A percentile compares a stretch with the other conserved stretches of the same genome.
phyloP scores from a whole-genome alignment of 2,329 filamentous ascomycete species.

The Colletotrichum karsti region DNA sequence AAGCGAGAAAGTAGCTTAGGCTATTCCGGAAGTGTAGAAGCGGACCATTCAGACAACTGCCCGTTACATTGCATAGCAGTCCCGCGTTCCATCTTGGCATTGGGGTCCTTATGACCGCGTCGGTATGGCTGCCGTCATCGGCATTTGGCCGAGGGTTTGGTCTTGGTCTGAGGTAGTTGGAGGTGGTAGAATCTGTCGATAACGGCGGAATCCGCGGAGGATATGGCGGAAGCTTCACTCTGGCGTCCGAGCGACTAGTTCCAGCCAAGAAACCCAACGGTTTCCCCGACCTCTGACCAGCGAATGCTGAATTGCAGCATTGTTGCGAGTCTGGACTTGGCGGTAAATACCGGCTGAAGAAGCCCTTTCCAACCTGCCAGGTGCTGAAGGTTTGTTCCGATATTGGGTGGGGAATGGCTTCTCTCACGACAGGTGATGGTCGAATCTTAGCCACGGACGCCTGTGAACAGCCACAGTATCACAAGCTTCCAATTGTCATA shows the following conservation, averaged over 20 bases:
- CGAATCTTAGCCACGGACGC: background rate
- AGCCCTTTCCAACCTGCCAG: background rate
- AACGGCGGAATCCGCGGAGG: background rate
- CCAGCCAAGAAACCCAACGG: background rate
- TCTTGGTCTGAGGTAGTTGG: background rate
- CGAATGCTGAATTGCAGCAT: background rate
- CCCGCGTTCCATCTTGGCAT: constrained; percentile 1
- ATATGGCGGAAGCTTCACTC: background rate
- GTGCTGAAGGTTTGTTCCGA: background rate
- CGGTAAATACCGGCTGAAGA: background rate
- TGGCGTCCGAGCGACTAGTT: background rate
- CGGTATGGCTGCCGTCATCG: background rate
- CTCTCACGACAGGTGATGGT: background rate
- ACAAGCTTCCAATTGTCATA: background rate
- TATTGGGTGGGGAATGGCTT: background rate
- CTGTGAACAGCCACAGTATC: background rate
- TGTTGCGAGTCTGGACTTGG: background rate
- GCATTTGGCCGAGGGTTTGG: background rate
- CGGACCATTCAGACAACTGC: constrained; percentile 1
- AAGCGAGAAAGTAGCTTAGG: background rate
- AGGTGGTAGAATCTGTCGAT: too few species aligned
- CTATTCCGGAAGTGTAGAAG: constrained; percentile 3
- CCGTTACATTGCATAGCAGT: background rate
- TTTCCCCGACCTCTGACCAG: background rate
- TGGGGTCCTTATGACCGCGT: background rate